Evolutionary conservation across 2,329 filamentous ascomycete species (phyloP), one percentile per base, ranked within the genome.

Genomic region (Stemphylium vesicarium): DNA sequence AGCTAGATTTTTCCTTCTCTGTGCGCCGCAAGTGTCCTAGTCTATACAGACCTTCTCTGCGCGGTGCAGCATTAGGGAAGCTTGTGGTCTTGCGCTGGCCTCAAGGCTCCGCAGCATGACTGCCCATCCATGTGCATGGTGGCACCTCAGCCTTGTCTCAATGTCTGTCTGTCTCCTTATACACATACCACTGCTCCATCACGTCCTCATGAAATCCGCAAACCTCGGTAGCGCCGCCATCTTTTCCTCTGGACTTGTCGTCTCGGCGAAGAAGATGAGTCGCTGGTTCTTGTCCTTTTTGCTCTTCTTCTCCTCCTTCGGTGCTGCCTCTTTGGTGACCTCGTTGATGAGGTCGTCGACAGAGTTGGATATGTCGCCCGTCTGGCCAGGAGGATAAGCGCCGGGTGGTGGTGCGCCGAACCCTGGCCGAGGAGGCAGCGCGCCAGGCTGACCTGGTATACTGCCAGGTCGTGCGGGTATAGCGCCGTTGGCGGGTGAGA

Each of bases 181-280:
- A 15, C 24, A 31, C 15, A 20, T 32, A 33, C 31, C 24, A n/a
- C 6, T 15, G 9, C 6, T 26, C 29, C 15, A 43, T 56, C 65
- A 72, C 44, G 63, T 60, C 55, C 63, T 53, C 45, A 64, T 60
- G 48, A 66, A 68, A 38, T 63, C 61, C 0, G 88, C 86, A 79
- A 96, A 96, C 76, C 86, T 88, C 57, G 89, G 82, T 79, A 95
- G 79, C 71, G 80, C 78, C 24, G 91, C 89, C 90, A 96, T 92
- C 78, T 88, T 91, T 82, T 96, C 93, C 79, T 97, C 93, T 1
- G 92, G 90, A 68, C 90, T 95, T 69, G 87, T 80, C 54, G 89
- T 88, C 46, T 89, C 86, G 71, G 96, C 91, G 59, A 87, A 87
- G 78, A 95, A 96, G 26, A 96, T 82, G 84, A 96, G 88, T 73